Evolutionary conservation across 352 stramenopile species (phyloP), one percentile per base, ranked within the genome.

Genomic region (Plasmopara halstedii): DNA sequence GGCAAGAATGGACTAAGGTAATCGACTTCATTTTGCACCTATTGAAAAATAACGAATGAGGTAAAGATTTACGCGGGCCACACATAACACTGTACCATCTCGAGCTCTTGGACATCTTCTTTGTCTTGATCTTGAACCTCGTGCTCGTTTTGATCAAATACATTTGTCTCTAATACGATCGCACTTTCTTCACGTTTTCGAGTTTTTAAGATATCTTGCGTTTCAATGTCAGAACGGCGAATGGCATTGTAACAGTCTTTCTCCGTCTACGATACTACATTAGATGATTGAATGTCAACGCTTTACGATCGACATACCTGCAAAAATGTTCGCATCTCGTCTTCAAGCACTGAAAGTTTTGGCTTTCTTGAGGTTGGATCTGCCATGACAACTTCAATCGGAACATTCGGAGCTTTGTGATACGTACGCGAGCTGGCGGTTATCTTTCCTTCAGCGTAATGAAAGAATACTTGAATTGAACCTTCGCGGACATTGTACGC

Each of bases 1-100:
- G 95, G 81, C 23, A 98, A 57, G 62, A 97, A 98, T 22, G 92
- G 89, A 42, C 86, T 95, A 17, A 98, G 70, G 56, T 97, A 98
- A 60, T 98, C 89, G 35, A 95, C 81, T 45, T 88, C 74, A 19
- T 60, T 68, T 62, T 87, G 86, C 11, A 61, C 49, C 76, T 91
- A 39, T 17, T 27, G 25, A 6, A 46, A 11, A n/a, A 0, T 10
- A 29, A 11, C 25, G 25, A 29, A 29, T 29, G 6, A 29, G 25
- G 25, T 29, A 10, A 10, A 11, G 25, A 10, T 10, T 29, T 1
- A 10, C 11, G 25, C 11, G 11, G 6, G 11, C 25, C 1, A 2
- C 25, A 29, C 25, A 10, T 11, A 29, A 4, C 7, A 29, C 25
- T n/a, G 25, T 29, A 29, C 25, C 25, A 29, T 29, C 25, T 68